phyloP scores from a whole-genome alignment of 371 early-diverging fungal genomes.

The Saksenaea vasiformis region DNA sequence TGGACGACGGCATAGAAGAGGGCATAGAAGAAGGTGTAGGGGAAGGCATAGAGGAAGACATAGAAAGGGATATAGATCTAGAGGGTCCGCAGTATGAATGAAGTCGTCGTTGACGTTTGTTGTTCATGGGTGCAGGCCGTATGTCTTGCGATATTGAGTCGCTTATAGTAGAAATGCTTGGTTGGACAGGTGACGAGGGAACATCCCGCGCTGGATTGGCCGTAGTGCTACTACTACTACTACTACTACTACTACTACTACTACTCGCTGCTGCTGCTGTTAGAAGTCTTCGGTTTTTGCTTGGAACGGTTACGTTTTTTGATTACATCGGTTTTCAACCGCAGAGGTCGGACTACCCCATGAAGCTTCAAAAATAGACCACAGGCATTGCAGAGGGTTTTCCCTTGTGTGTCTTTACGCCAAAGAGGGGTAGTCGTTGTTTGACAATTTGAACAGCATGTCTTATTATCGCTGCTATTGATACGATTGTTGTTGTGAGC shows the following conservation, averaged over 20 bases:
- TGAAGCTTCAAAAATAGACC: slow-evolving; percentile 33
- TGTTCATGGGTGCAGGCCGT: background rate
- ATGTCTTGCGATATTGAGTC: background rate
- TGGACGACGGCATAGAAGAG: background rate
- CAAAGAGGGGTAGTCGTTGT: slow-evolving; percentile 33
- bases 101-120: background rate
- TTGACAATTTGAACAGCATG: slow-evolving; percentile 29
- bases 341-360: slow-evolving; percentile 33
- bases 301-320: slow-evolving; percentile 33
- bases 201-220: slow-evolving; percentile 4
- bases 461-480: slow-evolving; percentile 9
- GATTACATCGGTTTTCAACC: slow-evolving; percentile 32
- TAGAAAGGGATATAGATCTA: slow-evolving; percentile 1
- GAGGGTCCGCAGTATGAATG: background rate
- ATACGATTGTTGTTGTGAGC: too few relatives aligned
- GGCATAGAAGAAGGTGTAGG: background rate
- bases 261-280: background rate
- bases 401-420: slow-evolving; percentile 28
- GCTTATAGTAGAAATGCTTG: background rate
- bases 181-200: background rate
- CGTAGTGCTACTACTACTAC: background rate
- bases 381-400: slow-evolving; percentile 34
- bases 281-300: background rate
- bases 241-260: background rate
- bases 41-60: background rate